Percentiles rank a stretch among this genome's conserved stretches.
Evolutionary conservation across 2,329 filamentous ascomycete genomes (phyloP).

Genomic region (Neospermospora avenae): DNA sequence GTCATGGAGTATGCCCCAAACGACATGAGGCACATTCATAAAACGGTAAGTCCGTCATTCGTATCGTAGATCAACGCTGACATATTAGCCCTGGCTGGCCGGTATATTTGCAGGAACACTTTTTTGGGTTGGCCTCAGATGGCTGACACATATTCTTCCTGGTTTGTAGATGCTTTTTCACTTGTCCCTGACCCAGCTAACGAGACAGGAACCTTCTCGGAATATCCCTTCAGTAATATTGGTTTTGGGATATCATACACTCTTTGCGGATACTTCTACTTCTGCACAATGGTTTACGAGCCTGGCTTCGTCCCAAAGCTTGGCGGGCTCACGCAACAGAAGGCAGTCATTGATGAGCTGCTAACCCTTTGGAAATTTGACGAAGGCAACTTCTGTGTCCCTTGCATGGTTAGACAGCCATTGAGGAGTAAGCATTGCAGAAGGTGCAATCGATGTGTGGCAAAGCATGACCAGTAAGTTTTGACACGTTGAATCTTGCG

Average conservation of each 20-base stretch:
- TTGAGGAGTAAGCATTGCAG: slow-evolving; percentile 95
- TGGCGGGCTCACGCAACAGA: slow-evolving; percentile 84
- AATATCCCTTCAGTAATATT: slow-evolving; percentile 74
- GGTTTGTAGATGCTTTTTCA: slow-evolving; percentile 45
- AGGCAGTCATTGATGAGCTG: slow-evolving; percentile 82
- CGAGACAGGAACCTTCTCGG: slow-evolving; percentile 57
- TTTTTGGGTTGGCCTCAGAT: slow-evolving; percentile 76
- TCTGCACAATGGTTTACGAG: slow-evolving; percentile 79
- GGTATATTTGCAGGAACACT: slow-evolving; percentile 88
- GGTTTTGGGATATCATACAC: slow-evolving; percentile 62
- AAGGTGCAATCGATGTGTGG: slow-evolving; percentile 86
- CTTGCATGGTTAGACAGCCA: slow-evolving; percentile 91
- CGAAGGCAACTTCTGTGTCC: slow-evolving; percentile 88
- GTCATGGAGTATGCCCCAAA: slow-evolving; percentile 77
- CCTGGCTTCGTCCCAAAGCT: slow-evolving; percentile 92
- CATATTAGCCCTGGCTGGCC: slow-evolving; percentile 76
- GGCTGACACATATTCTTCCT: slow-evolving; percentile 70
- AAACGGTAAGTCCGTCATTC: slow-evolving; percentile 60
- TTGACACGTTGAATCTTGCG: background rate
- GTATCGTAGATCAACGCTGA: background rate
- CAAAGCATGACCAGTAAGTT: slow-evolving; percentile 91
- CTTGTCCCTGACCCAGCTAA: slow-evolving; percentile 33
- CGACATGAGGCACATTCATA: slow-evolving; percentile 87
- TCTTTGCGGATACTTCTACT: slow-evolving; percentile 81
- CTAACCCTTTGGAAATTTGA: slow-evolving; percentile 86